A percentile compares a stretch with the other conserved stretches of the same genome.
These are phyloP conservation scores for Melanomma pulvis-pyrius DNA, from an alignment of 495 filamentous ascomycete genomes.

Conservation along the genomic window DNA sequence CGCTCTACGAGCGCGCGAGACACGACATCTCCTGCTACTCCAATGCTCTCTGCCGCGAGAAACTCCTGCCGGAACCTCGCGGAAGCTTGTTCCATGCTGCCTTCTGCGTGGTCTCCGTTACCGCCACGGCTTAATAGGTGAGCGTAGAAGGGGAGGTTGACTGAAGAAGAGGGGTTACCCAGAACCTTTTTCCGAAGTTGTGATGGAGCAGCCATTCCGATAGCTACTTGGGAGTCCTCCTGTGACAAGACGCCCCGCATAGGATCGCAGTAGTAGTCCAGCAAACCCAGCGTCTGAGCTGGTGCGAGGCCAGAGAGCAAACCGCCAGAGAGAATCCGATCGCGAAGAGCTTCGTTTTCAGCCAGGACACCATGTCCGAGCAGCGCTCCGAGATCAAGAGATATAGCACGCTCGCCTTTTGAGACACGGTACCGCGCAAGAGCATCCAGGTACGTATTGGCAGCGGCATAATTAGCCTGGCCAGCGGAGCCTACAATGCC, in stretches of 20 bases:
- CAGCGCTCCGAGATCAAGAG: conserved; percentile 18
- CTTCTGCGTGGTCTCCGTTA: background rate
- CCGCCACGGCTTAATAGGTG: background rate
- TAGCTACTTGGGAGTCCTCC: background rate
- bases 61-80: background rate
- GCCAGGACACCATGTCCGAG: conserved; percentile 2
- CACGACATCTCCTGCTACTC: background rate
- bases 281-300: background rate
- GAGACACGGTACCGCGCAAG: conserved; percentile 12
- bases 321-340: background rate
- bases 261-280: background rate
- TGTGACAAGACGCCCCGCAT: background rate
- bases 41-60: background rate
- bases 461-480: conserved; percentile 26
- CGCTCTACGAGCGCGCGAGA: background rate
- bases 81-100: background rate
- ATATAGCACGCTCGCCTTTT: background rate
- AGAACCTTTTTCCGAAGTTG: background rate
- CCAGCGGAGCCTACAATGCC: conserved; percentile 14
- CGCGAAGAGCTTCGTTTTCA: background rate
- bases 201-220: background rate
- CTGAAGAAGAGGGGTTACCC: background rate
- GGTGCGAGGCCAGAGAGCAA: background rate
- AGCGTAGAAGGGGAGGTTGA: background rate
- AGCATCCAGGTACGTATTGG: conserved; percentile 18